Conservation (phyloP, 148 eudicot genomes). For the Rhododendron griersonianum region DNA sequence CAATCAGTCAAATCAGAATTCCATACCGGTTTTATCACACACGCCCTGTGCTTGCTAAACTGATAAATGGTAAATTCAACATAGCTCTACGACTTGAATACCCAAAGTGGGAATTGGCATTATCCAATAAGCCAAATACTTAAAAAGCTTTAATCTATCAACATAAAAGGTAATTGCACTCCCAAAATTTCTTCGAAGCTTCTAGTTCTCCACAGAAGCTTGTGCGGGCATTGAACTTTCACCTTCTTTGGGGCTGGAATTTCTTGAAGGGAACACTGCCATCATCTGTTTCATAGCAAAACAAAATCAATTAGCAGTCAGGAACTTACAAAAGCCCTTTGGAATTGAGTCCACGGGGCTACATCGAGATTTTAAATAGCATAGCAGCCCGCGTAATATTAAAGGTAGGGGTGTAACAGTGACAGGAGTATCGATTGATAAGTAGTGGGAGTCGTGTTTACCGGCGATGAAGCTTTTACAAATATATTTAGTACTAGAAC, state of each 20-base stretch:
- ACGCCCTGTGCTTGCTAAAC: background rate
- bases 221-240: background rate
- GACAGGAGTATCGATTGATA: background rate
- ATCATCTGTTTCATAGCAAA: background rate
- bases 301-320: background rate
- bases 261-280: background rate
- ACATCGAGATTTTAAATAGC: background rate
- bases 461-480: background rate
- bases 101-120: background rate
- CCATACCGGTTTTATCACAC: background rate
- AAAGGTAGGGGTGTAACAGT: too few relatives aligned
- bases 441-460: too few relatives aligned
- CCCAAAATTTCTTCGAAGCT: background rate
- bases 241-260: background rate
- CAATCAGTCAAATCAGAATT: background rate
- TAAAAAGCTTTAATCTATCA: background rate
- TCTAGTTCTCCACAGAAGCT: background rate
- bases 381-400: too few relatives aligned
- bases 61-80: background rate
- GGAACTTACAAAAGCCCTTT: background rate
- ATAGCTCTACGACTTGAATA: background rate
- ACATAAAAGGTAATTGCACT: background rate
- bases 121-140: background rate
- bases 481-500: background rate
- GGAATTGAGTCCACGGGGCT: background rate